phyloP scores from a whole-genome alignment of 2,329 filamentous ascomycete species.

The Raffaelea arxii region DNA sequence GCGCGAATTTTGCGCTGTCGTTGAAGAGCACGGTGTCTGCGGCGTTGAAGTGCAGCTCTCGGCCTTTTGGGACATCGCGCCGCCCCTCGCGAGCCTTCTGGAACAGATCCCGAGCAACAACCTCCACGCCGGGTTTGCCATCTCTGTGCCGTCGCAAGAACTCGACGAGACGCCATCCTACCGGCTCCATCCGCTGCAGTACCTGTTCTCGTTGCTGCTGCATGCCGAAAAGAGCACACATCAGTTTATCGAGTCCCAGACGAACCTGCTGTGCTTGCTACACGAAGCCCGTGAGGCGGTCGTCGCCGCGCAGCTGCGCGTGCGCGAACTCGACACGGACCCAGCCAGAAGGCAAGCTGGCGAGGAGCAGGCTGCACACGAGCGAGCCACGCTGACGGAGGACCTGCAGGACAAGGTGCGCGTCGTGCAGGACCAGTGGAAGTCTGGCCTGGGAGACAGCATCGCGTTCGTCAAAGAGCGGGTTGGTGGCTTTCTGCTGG shows the following conservation, averaged over 20 bases:
- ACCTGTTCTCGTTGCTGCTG: slow-evolving; percentile 73
- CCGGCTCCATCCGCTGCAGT: slow-evolving; percentile 72
- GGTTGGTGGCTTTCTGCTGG: slow-evolving; percentile 63
- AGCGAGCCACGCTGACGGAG: slow-evolving; percentile 63
- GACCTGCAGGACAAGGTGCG: slow-evolving; percentile 91
- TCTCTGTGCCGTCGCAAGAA: slow-evolving; percentile 71
- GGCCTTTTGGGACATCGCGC: slow-evolving; percentile 97
- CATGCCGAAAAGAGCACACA: slow-evolving; percentile 90
- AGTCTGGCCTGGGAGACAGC: slow-evolving; percentile 70
- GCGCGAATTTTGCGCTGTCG: slow-evolving; percentile 65
- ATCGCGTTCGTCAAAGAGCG: slow-evolving; percentile 64
- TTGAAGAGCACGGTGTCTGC: slow-evolving; percentile 75
- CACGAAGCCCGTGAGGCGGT: slow-evolving; percentile 83
- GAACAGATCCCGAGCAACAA: slow-evolving; percentile 55
- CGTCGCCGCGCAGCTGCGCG: slow-evolving; percentile 53
- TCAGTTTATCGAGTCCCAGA: slow-evolving; percentile 94
- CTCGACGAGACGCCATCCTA: slow-evolving; percentile 81
- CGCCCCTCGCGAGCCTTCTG: slow-evolving; percentile 65
- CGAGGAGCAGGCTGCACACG: slow-evolving; percentile 50
- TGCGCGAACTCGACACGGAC: slow-evolving; percentile 15
- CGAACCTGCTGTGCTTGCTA: slow-evolving; percentile 77
- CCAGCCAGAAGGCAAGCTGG: slow-evolving; percentile 23
- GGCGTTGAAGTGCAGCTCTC: slow-evolving; percentile 87
- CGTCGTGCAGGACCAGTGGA: slow-evolving; percentile 86
- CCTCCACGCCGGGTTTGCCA: slow-evolving; percentile 48